A percentile compares a stretch with the other conserved stretches of the same genome.
Conservation (phyloP, 495 filamentous ascomycete species). For the Xylaria scruposa region DNA sequence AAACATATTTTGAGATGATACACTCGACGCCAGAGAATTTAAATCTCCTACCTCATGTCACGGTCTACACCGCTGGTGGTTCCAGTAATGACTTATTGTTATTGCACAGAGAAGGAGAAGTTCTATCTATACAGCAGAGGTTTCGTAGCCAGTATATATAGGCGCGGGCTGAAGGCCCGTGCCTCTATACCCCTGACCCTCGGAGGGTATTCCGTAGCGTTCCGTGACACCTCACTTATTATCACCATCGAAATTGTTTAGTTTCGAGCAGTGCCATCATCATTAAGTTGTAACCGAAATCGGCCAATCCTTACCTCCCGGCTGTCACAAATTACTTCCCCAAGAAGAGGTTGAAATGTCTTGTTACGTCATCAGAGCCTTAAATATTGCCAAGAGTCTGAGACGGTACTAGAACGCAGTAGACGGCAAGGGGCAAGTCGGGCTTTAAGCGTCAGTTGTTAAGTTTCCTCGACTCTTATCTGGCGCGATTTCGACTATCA, state of each 20-base stretch:
- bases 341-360: neutral
- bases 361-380: neutral
- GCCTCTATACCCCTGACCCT: no score
- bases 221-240: no score
- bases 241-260: neutral
- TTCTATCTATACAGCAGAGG: no score
- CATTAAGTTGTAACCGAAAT: neutral
- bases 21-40: neutral
- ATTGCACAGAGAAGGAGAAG: no score
- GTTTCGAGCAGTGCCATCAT: neutral
- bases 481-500: neutral
- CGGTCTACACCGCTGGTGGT: no score
- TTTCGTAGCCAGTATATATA: no score
- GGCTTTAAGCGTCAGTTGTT: neutral
- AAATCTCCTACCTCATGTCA: neutral
- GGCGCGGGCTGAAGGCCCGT: no score
- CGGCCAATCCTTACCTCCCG: neutral
- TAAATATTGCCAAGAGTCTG: neutral
- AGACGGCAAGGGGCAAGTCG: neutral
- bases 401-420: neutral
- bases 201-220: no score
- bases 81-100: no score
- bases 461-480: neutral
- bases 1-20: neutral
- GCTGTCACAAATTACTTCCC: constrained; percentile 3